Evolutionary conservation across 1,284 basidiomycete species (phyloP).

Genomic region (Mycocalia duriaeana): DNA sequence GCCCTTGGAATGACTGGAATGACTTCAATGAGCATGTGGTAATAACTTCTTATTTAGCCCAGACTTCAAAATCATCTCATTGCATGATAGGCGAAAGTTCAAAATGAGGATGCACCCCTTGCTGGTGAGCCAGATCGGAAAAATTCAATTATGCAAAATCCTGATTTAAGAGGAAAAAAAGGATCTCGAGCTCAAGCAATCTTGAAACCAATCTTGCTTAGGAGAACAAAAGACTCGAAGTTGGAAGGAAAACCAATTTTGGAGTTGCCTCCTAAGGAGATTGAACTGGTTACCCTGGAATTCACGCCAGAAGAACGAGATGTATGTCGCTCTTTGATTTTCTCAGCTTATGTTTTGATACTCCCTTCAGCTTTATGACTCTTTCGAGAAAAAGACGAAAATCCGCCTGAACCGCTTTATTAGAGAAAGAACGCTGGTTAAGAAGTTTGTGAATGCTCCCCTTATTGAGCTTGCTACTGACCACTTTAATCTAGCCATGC

Average conservation of each 20-base stretch:
- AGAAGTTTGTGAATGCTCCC: conserved; percentile 50
- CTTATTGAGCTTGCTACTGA: too few relatives aligned
- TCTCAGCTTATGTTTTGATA: too few relatives aligned
- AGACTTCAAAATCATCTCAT: not conserved
- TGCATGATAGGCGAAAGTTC: conserved; percentile 40
- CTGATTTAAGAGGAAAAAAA: too few relatives aligned
- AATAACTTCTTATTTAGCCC: not conserved
- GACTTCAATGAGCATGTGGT: conserved; percentile 55
- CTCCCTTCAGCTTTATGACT: conserved; percentile 52
- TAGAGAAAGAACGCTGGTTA: conserved; percentile 48
- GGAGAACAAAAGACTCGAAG: conserved; percentile 56
- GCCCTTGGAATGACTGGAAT: conserved; percentile 67
- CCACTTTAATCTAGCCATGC: conserved; percentile 39
- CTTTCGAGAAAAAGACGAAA: conserved; percentile 50
- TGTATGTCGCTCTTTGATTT: conserved; percentile 27
- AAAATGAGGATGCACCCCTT: conserved; percentile 47
- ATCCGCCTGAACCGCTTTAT: conserved; percentile 56
- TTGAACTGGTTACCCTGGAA: conserved; percentile 50
- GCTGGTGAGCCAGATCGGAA: conserved; percentile 41
- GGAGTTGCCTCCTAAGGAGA: conserved; percentile 53
- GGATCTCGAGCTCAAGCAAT: conserved; percentile 54
- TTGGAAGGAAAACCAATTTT: conserved; percentile 59
- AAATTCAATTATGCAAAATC: too few relatives aligned
- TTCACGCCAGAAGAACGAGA: conserved; percentile 62
- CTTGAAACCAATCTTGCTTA: conserved; percentile 53